Conservation (phyloP, 1,284 basidiomycete species). For the Heterobasidion annosum region DNA sequence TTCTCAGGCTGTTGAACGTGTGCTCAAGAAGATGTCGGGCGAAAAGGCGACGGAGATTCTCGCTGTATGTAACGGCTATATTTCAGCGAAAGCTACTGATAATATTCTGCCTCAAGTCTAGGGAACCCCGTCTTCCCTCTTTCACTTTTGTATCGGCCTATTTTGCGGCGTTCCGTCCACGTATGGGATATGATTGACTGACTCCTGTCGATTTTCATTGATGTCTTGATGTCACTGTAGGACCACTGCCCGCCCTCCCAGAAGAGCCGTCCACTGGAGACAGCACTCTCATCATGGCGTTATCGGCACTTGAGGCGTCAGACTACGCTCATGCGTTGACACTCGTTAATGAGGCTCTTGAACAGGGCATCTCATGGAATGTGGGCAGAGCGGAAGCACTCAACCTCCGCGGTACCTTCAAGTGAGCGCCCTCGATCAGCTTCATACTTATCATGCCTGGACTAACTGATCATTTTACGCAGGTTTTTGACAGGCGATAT, state of each 20-base stretch:
- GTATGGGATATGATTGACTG: conserved; percentile 33
- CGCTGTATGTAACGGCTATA: conserved; percentile 25
- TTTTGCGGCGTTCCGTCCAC: conserved; percentile 91
- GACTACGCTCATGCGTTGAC: conserved; percentile 82
- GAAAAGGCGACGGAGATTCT: conserved; percentile 71
- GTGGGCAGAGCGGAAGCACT: conserved; percentile 79
- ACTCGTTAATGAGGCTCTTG: conserved; percentile 80
- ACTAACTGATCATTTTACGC: conserved; percentile 1
- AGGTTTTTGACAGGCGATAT: conserved; percentile 89
- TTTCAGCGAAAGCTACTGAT: conserved; percentile 5
- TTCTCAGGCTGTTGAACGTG: conserved; percentile 82
- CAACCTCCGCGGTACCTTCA: conserved; percentile 95
- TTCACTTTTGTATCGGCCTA: conserved; percentile 94
- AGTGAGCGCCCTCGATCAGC: conserved; percentile 33
- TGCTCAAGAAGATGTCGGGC: conserved; percentile 78
- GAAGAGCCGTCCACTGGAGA: conserved; percentile 75
- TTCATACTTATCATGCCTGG: neutral
- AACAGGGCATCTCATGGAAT: conserved; percentile 80
- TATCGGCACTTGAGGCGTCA: conserved; percentile 80
- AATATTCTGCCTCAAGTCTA: conserved; percentile 32
- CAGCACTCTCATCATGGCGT: conserved; percentile 72
- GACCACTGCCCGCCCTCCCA: conserved; percentile 68
- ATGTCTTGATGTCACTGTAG: conserved; percentile 23
- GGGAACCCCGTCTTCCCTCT: conserved; percentile 83
- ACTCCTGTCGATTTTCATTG: conserved; percentile 1